These are phyloP conservation scores for Fusarium sp. DNA, from an alignment of 2,329 filamentous ascomycete genomes.

Conservation along the genomic window DNA sequence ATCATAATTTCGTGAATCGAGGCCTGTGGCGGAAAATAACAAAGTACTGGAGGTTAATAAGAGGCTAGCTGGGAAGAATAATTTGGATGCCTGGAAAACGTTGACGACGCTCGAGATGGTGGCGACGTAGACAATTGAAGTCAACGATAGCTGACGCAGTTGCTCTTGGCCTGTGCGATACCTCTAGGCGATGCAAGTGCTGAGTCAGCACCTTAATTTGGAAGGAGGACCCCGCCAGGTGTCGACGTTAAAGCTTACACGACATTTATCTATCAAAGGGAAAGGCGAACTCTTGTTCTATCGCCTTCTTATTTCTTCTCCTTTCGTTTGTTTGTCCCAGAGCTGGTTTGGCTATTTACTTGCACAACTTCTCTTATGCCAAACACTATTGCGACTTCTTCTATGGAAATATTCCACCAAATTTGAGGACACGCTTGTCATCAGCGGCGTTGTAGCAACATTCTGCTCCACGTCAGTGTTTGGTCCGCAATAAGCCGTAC, in stretches of 20 bases:
- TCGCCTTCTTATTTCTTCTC: neutral
- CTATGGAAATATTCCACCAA: neutral
- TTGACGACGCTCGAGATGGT: constrained; percentile 33
- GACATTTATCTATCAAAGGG: neutral
- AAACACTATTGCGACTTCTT: neutral
- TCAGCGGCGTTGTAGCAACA: neutral
- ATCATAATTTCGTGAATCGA: constrained; percentile 29
- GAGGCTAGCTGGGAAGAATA: neutral
- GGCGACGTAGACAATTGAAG: constrained; percentile 23
- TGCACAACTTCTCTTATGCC: neutral
- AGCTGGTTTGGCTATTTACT: neutral
- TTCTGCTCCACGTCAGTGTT: neutral
- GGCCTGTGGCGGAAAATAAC: neutral
- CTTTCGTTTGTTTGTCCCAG: neutral
- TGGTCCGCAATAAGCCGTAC: neutral
- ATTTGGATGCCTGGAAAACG: constrained; percentile 20
- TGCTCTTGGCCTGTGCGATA: neutral
- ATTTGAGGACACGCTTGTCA: neutral
- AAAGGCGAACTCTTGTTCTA: neutral
- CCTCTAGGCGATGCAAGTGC: neutral
- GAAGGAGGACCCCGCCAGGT: neutral
- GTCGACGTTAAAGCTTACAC: neutral
- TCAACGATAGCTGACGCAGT: constrained; percentile 41
- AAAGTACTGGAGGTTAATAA: neutral
- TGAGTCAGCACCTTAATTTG: constrained; percentile 17